Conservation (phyloP, 352 stramenopile genomes). For the Globisporangium sylvaticum region DNA sequence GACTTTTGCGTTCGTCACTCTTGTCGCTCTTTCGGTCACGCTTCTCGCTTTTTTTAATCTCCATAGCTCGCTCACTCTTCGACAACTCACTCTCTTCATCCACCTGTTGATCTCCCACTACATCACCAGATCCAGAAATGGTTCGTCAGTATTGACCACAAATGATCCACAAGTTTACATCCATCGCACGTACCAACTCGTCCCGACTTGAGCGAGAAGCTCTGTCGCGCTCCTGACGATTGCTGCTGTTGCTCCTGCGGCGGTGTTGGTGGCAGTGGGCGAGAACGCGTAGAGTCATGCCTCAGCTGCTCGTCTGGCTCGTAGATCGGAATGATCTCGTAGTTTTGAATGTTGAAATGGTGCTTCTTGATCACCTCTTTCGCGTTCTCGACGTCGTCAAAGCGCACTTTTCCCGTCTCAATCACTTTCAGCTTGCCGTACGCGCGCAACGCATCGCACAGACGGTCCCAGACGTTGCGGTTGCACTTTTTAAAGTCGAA, state of each 20-base stretch:
- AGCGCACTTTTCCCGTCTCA: constrained; percentile 46
- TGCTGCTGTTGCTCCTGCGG: background rate
- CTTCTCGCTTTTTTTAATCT: constrained; percentile 14
- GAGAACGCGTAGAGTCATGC: constrained; percentile 40
- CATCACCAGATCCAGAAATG: constrained; percentile 3
- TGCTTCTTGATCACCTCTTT: constrained; percentile 53
- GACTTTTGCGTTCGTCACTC: background rate
- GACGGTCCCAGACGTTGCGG: constrained; percentile 37
- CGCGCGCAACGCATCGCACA: constrained; percentile 38
- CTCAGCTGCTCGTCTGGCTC: constrained; percentile 60
- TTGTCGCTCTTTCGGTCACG: constrained; percentile 18
- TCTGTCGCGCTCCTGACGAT: background rate
- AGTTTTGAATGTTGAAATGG: constrained; percentile 37
- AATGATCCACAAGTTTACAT: background rate
- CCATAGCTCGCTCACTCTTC: constrained; percentile 4
- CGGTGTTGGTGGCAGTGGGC: background rate
- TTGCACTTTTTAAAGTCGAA: constrained; percentile 48
- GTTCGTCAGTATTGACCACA: background rate
- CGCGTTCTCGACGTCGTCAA: constrained; percentile 45
- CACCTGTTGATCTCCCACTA: constrained; percentile 21
- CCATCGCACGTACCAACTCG: constrained; percentile 6
- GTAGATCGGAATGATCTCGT: constrained; percentile 64
- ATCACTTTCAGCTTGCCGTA: constrained; percentile 49
- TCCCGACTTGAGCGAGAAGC: constrained; percentile 5
- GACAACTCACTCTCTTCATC: constrained; percentile 23